Base-by-base conservation (phyloP, 176 grass and related monocot species). In the Dendrocalamus sinicus region DNA sequence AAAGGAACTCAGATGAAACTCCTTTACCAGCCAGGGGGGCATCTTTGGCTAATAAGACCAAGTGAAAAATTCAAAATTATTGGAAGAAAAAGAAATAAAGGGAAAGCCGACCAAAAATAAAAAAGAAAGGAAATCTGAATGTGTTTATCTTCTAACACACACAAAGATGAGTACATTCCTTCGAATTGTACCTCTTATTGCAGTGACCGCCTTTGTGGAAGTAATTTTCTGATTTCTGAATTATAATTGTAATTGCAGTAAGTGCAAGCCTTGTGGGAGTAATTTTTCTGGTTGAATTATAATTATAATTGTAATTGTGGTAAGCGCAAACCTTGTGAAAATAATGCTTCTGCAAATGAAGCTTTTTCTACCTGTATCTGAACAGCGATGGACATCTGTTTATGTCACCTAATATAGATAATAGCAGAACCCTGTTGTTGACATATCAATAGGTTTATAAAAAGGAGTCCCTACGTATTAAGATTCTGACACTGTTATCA, bases 1-100 rank as follows among this genome's bases (percentile, higher is more conserved):
- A 92, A 97, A 88, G 37, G 76, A 72, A 89, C 45, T 91, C 64
- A 68, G 90, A 96, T 90, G 81, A 86, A 62, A 78, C 75, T 89
- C 80, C 83, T 97, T 94, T 92, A 89, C 89, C 85, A 85, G 43
- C 75, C 44, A 81, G 48, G 22, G 19, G 40, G 17, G 55, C 46
- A 11, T 70, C 78, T 81, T 55, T 77, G 67, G 73, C 43, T 82
- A 84, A 80, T 72, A 90, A 68, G 48, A 83, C 73, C 60, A 86
- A 77, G 81, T 70, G 45, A 90, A 90, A 89, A 73, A 22, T 80
- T 81, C 37, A 53, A 65, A 73, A 91, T 54, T 67, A 66, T 55
- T 39, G 41, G 32, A 62, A 61, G 70, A 90, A 79, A 77, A 81
- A 9, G 46, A 83, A 86, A 86, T 76, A 82, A 88, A 81, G 57